Base-by-base conservation (phyloP, 2,329 filamentous ascomycete genomes). In the Diaporthe citri region DNA sequence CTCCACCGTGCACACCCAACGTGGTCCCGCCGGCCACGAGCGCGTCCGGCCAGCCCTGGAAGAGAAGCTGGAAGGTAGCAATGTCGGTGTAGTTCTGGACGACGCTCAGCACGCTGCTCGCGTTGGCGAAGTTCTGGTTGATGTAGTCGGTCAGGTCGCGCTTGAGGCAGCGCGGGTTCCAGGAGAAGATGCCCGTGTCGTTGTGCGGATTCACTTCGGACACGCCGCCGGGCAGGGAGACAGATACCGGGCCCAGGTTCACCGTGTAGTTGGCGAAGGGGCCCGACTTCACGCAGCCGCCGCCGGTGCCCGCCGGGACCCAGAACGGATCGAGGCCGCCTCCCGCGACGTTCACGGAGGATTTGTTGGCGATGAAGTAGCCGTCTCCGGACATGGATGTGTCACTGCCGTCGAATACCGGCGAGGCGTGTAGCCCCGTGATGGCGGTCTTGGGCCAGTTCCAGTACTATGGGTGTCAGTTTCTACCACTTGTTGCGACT, bases 281-380 rank as follows among this genome's bases (percentile, higher is more conserved):
- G 0, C 88, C 87, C 9, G 80, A 81, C 8, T 80, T 82, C 1
- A 91, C 82, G 78, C 89, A 90, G 13, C 88, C 89, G 57, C 89
- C 89, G 34, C 89, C 89, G 22, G 39, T 57, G 4, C 83, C 83
- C 20, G 86, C 88, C 0, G 87, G 85, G 17, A 88, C 13, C 67
- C 67, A 71, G 67, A 43, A 71, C 4, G 51, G 67, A 0, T 87
- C 78, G 43, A 81, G 80, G 28, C 25, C 51, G 13, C 41, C 41
- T 10, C 51, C 60, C 1, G 25, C 72, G 20, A 39, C 51, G n/a
- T 73, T 73, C 31, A 87, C 80, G 34, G 80, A 79, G 73, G 86
- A 81, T 31, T 74, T 67, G 39, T 60, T 56, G 81, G 78, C 8
- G 82, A 81, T 51, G 80, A 36, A 62, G 46, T 76, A 77, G 10